A percentile compares a stretch with the other conserved stretches of the same genome.
These are phyloP conservation scores for Tilletia setariae DNA, from an alignment of 1,284 basidiomycete species.

Conservation along the genomic window DNA sequence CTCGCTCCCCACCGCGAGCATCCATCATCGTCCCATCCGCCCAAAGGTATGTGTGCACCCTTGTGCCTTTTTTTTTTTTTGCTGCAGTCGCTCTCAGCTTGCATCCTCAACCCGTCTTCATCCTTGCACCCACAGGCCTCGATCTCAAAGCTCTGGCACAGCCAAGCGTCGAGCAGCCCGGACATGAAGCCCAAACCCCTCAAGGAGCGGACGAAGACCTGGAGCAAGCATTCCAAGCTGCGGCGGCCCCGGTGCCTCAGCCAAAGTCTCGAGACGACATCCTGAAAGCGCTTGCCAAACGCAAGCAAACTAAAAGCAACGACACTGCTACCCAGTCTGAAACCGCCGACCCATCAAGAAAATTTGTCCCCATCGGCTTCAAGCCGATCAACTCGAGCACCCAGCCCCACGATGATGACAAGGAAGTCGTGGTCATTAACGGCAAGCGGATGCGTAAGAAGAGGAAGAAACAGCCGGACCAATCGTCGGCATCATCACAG, in stretches of 20 bases:
- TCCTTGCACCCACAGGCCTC: background rate
- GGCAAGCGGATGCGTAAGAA: conserved; percentile 12
- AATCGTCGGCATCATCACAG: too few relatives aligned
- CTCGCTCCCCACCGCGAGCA: background rate
- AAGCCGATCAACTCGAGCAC: background rate
- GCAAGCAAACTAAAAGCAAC: background rate
- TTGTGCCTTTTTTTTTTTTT: too few relatives aligned
- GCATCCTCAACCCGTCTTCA: background rate
- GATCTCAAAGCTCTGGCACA: background rate
- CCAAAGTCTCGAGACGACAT: conserved; percentile 2
- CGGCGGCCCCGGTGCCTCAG: background rate
- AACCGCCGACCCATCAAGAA: background rate
- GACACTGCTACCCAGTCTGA: too few relatives aligned
- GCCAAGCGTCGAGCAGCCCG: background rate
- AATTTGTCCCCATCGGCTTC: conserved; percentile 6
- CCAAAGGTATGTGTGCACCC: background rate
- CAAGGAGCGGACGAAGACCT: background rate
- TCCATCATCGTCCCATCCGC: background rate
- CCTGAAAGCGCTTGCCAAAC: background rate
- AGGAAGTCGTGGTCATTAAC: background rate
- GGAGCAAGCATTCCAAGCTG: conserved; percentile 10
- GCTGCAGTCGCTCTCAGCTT: background rate
- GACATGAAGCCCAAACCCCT: background rate
- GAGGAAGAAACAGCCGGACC: conserved; percentile 7
- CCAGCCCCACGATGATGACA: background rate